A percentile compares a stretch with the other conserved stretches of the same genome.
phyloP scores from a whole-genome alignment of 2,329 filamentous ascomycete species.

The Botryotinia convoluta region DNA sequence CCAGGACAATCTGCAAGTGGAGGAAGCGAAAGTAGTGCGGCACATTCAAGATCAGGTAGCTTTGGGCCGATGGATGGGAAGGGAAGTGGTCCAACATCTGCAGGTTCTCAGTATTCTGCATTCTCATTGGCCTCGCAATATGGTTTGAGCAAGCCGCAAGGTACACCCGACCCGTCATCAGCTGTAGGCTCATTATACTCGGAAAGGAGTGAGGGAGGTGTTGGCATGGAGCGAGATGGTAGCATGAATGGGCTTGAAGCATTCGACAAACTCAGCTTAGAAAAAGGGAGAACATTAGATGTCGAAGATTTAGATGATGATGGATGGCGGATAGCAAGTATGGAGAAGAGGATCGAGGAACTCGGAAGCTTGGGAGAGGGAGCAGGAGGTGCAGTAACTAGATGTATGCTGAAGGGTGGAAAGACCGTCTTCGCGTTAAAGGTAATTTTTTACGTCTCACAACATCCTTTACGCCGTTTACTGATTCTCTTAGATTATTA shows the following conservation, averaged over 20 bases:
- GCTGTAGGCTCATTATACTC: conserved; percentile 85
- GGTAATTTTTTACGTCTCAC: conserved; percentile 50
- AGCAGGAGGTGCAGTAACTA: conserved; percentile 91
- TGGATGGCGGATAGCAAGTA: conserved; percentile 89
- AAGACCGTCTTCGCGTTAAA: conserved; percentile 96
- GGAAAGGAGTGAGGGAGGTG: conserved; percentile 71
- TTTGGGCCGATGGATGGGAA: conserved; percentile 75
- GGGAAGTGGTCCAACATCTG: conserved; percentile 78
- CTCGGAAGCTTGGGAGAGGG: conserved; percentile 89
- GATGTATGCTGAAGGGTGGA: conserved; percentile 82
- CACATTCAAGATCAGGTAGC: conserved; percentile 79
- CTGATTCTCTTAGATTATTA: conserved; percentile 70
- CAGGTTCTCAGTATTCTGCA: conserved; percentile 82
- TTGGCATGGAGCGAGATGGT: conserved; percentile 77
- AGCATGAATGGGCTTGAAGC: conserved; percentile 74
- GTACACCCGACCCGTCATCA: conserved; percentile 80
- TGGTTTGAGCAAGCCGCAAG: conserved; percentile 64
- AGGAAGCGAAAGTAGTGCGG: conserved; percentile 75
- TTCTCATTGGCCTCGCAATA: conserved; percentile 75
- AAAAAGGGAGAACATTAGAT: conserved; percentile 80
- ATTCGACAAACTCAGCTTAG: conserved; percentile 76
- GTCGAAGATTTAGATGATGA: conserved; percentile 95
- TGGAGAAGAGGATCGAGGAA: conserved; percentile 83
- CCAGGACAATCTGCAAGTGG: conserved; percentile 67
- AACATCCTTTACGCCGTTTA: conserved; percentile 11